These are phyloP conservation scores for Fusarium veterinarium DNA, from an alignment of 2,329 filamentous ascomycete species.

Conservation along the genomic window DNA sequence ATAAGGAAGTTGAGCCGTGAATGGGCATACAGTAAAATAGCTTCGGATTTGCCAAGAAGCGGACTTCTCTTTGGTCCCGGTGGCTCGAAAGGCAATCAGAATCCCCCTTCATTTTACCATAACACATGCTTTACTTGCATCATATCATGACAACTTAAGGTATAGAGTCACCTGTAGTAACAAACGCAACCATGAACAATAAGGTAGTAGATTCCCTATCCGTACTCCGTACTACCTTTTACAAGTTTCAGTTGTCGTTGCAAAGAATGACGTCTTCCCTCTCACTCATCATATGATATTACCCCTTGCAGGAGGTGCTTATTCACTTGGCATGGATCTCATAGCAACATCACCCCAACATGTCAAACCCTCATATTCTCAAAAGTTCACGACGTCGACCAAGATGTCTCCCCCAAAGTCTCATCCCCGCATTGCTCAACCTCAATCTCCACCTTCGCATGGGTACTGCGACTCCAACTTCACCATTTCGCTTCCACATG, in stretches of 20 bases:
- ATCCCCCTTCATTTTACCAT: neutral
- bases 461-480: neutral
- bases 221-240: neutral
- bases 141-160: neutral
- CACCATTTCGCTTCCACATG: slow-evolving; percentile 23
- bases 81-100: neutral
- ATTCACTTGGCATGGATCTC: neutral
- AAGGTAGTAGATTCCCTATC: neutral
- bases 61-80: neutral
- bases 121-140: neutral
- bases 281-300: neutral
- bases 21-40: neutral
- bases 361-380: neutral
- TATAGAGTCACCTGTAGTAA: neutral
- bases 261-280: neutral
- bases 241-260: neutral
- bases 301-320: slow-evolving; percentile 19
- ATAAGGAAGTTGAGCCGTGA: slow-evolving; percentile 29
- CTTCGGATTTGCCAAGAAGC: slow-evolving; percentile 19
- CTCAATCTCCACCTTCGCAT: slow-evolving; percentile 24
- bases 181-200: neutral
- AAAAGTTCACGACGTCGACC: slow-evolving; percentile 32
- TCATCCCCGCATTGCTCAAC: slow-evolving; percentile 25
- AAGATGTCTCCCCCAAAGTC: slow-evolving; percentile 9
- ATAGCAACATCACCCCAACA: neutral